Base-by-base conservation (phyloP, 1,139 yeast species). In the Kodamaea anthophila region DNA sequence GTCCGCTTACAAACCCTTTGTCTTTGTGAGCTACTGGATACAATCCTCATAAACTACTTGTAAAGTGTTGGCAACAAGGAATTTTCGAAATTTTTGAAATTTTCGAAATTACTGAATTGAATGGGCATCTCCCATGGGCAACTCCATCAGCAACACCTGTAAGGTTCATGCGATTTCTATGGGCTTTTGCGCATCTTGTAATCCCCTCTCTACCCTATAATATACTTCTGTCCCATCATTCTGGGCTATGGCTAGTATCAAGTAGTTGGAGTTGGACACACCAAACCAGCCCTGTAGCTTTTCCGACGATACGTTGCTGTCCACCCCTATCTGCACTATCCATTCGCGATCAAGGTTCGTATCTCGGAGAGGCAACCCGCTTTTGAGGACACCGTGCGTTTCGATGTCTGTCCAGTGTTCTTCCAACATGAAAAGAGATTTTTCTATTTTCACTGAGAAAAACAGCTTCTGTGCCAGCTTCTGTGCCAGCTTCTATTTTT, bases 361-460 rank as follows among this genome's bases (percentile, higher is more conserved):
- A 5, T 15, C 21, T 9, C 26, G 21, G 9, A 24, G n/a, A 8
- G 34, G 37, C 9, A 23, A 26, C 19, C 37, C 37, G 18, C 24
- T 15, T 15, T 20, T 20, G 10, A 31, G 29, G 5, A 13, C 18
- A 5, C 30, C 35, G 15, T 26, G 29, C 3, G 10, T 13, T 11
- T 20, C n/a, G 3, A 34, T 28, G 18, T 34, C 29, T 8, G 15
- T 31, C 37, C 37, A 34, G 26, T 34, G 37, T 21, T 34, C 37
- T 15, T 19, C 19, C 15, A 34, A 22, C 34, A 34, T 33, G 9
- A 6, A 9, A 16, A 16, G 18, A 16, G n/a, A n/a, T n/a, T n/a
- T n/a, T n/a, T n/a, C n/a, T n/a, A n/a, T n/a, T n/a, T n/a, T n/a
- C n/a, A n/a, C n/a, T n/a, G n/a, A n/a, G n/a, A n/a, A n/a, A n/a